Conservation (phyloP, 1,139 yeast species). For the Candida sanyaensis region DNA sequence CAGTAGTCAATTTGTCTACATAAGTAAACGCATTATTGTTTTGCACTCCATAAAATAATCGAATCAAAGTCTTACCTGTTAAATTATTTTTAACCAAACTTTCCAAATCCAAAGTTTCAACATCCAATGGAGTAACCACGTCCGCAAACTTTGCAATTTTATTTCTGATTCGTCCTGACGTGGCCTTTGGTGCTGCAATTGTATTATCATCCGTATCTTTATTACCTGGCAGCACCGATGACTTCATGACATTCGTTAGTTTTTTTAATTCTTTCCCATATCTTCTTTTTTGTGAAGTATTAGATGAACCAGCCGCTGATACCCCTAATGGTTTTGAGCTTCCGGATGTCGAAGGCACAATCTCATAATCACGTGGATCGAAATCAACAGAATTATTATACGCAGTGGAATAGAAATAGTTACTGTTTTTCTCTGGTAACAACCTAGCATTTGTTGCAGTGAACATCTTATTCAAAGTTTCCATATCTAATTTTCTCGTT, state of each 20-base stretch:
- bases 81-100: constrained; percentile 31
- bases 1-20: not conserved
- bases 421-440: constrained; percentile 25
- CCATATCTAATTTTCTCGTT: constrained; percentile 61
- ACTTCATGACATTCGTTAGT: constrained; percentile 66
- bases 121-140: constrained; percentile 38
- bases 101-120: constrained; percentile 47
- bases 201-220: constrained; percentile 30
- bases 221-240: constrained; percentile 63
- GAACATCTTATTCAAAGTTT: constrained; percentile 62
- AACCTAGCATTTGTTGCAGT: constrained; percentile 55
- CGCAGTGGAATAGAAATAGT: constrained; percentile 15
- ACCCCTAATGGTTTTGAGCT: not conserved
- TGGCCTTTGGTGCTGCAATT: constrained; percentile 11
- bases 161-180: constrained; percentile 35
- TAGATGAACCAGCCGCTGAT: not conserved
- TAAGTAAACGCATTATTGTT: not conserved
- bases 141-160: constrained; percentile 41
- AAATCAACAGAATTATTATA: constrained; percentile 7
- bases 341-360: constrained; percentile 3
- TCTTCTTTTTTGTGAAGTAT: constrained; percentile 25
- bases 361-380: constrained; percentile 7
- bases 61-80: constrained; percentile 35
- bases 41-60: constrained; percentile 36
- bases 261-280: constrained; percentile 58